Evolutionary conservation across 139 green algal species (phyloP).

Genomic region (Tetraselmis chui): DNA sequence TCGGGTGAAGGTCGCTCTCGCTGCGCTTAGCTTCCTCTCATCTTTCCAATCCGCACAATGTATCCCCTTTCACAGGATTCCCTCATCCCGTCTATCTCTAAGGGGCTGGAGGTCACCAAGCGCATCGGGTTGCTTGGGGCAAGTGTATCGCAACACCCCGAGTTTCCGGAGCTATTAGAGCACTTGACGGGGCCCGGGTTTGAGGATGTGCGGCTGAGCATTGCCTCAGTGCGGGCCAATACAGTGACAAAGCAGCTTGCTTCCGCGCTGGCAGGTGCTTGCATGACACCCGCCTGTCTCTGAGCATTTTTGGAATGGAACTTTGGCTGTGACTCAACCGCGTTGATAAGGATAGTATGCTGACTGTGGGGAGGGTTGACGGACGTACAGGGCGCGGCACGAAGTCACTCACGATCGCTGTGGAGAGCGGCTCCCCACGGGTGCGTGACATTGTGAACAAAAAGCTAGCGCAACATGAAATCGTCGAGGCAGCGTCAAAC

Average conservation of each 20-base stretch:
- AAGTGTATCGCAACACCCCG: constrained; percentile 48
- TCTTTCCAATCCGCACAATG: no score
- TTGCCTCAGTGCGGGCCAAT: constrained; percentile 36
- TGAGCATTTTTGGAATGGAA: no score
- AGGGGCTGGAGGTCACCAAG: constrained; percentile 37
- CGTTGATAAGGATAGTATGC: no score
- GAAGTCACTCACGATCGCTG: constrained; percentile 39
- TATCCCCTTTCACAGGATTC: no score
- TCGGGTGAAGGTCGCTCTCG: no score
- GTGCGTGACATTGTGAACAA: constrained; percentile 41
- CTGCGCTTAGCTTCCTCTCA: no score
- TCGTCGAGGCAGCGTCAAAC: constrained; percentile 20
- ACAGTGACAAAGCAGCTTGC: constrained; percentile 43
- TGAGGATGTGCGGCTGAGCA: constrained; percentile 33
- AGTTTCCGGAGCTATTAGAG: constrained; percentile 37
- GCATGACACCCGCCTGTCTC: no score
- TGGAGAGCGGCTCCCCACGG: constrained; percentile 42
- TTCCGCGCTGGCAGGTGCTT: constrained; percentile 21
- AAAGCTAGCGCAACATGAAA: constrained; percentile 36
- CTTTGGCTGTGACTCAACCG: no score
- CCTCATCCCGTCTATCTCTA: constrained; percentile 40
- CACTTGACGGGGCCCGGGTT: constrained; percentile 33
- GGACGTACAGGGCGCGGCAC: constrained; percentile 29
- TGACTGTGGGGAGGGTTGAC: no score
- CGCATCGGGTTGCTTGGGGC: constrained; percentile 41